phyloP scores from a whole-genome alignment of 306 rosid species.

The Lathyrus tuberosus region DNA sequence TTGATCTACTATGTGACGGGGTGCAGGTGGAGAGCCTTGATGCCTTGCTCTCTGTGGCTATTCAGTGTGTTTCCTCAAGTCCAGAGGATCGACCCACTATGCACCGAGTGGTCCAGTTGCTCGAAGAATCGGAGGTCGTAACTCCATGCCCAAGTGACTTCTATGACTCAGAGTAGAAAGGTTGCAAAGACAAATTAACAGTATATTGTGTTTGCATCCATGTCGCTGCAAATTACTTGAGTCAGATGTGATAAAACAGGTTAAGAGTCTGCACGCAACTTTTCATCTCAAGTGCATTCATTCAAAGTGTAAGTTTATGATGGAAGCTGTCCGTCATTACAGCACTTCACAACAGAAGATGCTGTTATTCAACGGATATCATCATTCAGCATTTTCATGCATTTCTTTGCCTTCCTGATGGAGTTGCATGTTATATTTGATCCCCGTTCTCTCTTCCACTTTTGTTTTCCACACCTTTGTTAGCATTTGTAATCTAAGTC shows the following conservation, averaged over 20 bases:
- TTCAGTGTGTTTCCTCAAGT: constrained; percentile 85
- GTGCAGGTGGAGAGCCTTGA: constrained; percentile 87
- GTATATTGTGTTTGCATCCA: constrained; percentile 37
- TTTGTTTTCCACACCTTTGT: constrained; percentile 5
- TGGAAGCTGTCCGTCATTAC: constrained; percentile 41
- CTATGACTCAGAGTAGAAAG: constrained; percentile 76
- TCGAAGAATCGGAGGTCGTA: constrained; percentile 96
- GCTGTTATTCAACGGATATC: constrained; percentile 35
- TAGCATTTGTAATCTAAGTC: constrained; percentile 50
- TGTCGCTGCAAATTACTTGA: constrained; percentile 34
- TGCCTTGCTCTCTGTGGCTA: constrained; percentile 82
- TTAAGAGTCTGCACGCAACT: constrained; percentile 36
- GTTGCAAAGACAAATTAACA: constrained; percentile 28
- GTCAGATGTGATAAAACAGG: constrained; percentile 40
- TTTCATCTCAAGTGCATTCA: constrained; percentile 44
- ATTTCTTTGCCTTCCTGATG: constrained; percentile 45
- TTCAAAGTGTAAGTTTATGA: constrained; percentile 46
- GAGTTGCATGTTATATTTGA: constrained; percentile 39
- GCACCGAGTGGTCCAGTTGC: constrained; percentile 94
- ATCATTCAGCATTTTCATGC: constrained; percentile 40
- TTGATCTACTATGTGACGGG: constrained; percentile 80
- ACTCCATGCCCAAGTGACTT: constrained; percentile 98
- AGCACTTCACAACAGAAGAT: constrained; percentile 25
- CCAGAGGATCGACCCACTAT: constrained; percentile 95
- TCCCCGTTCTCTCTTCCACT: constrained; percentile 34